Conservation (phyloP, 805 yeast genomes). For the Lachancea lanzarotensis region DNA sequence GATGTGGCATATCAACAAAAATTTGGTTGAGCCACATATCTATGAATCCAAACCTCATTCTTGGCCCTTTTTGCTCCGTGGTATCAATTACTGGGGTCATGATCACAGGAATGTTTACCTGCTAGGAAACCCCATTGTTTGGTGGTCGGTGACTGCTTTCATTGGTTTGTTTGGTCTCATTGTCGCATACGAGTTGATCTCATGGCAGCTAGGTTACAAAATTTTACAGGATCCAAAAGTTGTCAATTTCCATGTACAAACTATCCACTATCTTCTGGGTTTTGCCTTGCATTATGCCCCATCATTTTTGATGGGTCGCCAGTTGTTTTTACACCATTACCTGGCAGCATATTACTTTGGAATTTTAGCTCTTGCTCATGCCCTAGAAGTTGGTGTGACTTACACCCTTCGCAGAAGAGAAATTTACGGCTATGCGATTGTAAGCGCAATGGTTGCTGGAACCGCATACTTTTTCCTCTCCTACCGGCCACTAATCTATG, state of each 20-base stretch:
- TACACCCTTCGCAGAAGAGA: conserved; percentile 40
- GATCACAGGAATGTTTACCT: conserved; percentile 58
- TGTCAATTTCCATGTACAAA: conserved; percentile 59
- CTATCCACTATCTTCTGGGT: conserved; percentile 56
- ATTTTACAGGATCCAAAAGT: conserved; percentile 47
- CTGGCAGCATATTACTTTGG: conserved; percentile 90
- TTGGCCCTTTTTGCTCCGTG: conserved; percentile 73
- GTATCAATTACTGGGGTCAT: conserved; percentile 73
- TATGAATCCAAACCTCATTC: conserved; percentile 66
- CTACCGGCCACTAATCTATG: conserved; percentile 73
- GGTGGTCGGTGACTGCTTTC: conserved; percentile 66
- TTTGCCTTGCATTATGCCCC: conserved; percentile 70
- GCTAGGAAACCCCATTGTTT: conserved; percentile 69
- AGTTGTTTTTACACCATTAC: conserved; percentile 88
- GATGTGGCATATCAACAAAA: conserved; percentile 75
- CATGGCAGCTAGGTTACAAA: conserved; percentile 59
- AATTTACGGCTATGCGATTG: conserved; percentile 38
- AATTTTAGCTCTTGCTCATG: conserved; percentile 66
- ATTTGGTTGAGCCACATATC: conserved; percentile 60
- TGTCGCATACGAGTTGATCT: conserved; percentile 38
- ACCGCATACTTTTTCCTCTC: conserved; percentile 50
- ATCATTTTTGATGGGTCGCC: conserved; percentile 84
- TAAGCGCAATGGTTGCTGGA: conserved; percentile 43
- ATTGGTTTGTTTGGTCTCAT: conserved; percentile 46
- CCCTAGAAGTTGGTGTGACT: conserved; percentile 46